Base-by-base conservation (phyloP, 371 early-diverging fungal genomes). In the Circinella umbellata region DNA sequence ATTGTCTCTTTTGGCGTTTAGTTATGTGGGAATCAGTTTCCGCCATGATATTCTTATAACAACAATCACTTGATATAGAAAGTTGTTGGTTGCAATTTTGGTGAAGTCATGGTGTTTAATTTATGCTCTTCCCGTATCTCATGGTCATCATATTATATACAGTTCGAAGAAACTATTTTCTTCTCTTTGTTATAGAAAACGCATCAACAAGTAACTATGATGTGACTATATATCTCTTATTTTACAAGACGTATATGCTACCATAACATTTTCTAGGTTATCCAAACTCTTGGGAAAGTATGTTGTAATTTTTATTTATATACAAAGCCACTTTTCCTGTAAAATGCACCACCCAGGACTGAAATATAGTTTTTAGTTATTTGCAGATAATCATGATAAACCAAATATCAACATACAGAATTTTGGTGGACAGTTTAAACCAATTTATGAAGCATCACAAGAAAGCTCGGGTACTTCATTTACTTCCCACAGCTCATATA, bases 221-320 rank as follows among this genome's bases (percentile, higher is more conserved):
- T 37, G 39, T 81, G 61, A 72, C 80, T 35, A 85, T 89, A 4
- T 79, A 82, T 20, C 71, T 88, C 0, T 62, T 90, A 1, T 87
- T 90, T 49, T 87, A 88, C 71, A 86, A 89, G 66, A 90, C 92
- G 0, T 91, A 86, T 66, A 85, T 91, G 89, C 87, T 90, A 1
- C 93, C 93, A 2, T 77, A 82, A 0, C 92, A 92, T 68, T 75
- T 92, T 42, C 72, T 90, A 11, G 79, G 51, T 0, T 63, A 61
- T 35, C 82, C 73, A 4, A 66, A 36, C 48, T 67, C n/a, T 49
- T 75, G 63, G 81, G 72, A 61, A 76, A 75, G 84, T 76, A 70
- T 7, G 67, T 36, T 35, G 15, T 39, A 27, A 20, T 36, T 7
- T n/a, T 39, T 17, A 0, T 39, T 39, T 57, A n/a, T 18, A 59